Conservation (phyloP, 176 grass and related monocot species). For the Eleusine coracana region DNA sequence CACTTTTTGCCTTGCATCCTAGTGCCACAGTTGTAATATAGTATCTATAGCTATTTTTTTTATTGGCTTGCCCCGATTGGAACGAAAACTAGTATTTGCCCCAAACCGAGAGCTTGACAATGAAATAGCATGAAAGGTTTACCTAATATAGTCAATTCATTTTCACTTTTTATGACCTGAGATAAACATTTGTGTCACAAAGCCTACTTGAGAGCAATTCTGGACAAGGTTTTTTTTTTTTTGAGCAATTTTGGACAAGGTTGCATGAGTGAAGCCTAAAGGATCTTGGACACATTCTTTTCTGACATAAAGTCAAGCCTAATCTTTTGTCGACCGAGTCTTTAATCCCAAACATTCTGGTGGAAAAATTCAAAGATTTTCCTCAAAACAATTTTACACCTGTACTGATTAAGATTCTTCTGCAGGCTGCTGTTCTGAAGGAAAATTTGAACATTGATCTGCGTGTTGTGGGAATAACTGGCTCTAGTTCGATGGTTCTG, state of each 20-base stretch:
- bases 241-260: neutral
- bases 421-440: constrained; percentile 82
- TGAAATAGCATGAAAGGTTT: neutral
- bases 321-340: neutral
- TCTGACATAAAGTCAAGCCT: neutral
- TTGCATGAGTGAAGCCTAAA: neutral
- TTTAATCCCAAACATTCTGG: neutral
- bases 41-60: neutral
- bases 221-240: neutral
- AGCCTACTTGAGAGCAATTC: constrained; percentile 3
- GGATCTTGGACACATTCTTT: neutral
- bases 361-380: constrained; percentile 6
- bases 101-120: neutral
- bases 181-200: neutral
- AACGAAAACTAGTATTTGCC: neutral
- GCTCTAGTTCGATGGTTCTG: constrained; percentile 78
- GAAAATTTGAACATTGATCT: constrained; percentile 98
- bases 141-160: neutral
- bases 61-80: constrained; percentile 9
- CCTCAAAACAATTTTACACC: neutral
- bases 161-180: neutral
- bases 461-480: constrained; percentile 91
- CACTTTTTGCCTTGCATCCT: neutral
- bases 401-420: constrained; percentile 29
- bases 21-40: neutral